Percentiles rank a stretch among this genome's conserved stretches.
phyloP scores from a whole-genome alignment of 257 asterid genomes.

The Solanum etuberosum region DNA sequence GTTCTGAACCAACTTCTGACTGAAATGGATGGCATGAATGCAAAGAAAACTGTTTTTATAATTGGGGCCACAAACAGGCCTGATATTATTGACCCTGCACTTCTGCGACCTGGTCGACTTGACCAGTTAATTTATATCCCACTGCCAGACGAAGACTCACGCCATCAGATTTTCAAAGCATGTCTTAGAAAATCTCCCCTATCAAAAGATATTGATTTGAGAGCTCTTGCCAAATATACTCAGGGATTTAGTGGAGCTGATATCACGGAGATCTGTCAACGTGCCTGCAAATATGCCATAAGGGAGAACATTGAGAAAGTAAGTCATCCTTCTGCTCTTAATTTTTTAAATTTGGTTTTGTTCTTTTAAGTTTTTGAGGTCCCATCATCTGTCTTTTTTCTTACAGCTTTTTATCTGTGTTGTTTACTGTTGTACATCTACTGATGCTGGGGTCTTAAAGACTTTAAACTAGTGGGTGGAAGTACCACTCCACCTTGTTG shows the following conservation, averaged over 20 bases:
- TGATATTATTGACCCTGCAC: conserved; percentile 48
- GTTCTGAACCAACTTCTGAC: conserved; percentile 52
- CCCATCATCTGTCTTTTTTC: not conserved
- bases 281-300: conserved; percentile 51
- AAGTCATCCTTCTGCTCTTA: not conserved
- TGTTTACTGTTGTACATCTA: not conserved
- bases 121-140: conserved; percentile 52
- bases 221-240: conserved; percentile 45
- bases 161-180: conserved; percentile 44
- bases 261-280: conserved; percentile 46
- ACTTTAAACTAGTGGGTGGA: not conserved
- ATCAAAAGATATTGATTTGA: conserved; percentile 36
- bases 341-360: not conserved
- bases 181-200: conserved; percentile 45
- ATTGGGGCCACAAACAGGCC: conserved; percentile 59
- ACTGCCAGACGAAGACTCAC: conserved; percentile 51
- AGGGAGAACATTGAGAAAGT: conserved; percentile 53
- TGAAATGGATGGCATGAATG: conserved; percentile 57
- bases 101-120: conserved; percentile 55
- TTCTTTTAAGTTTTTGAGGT: not conserved
- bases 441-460: not conserved
- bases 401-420: not conserved
- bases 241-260: conserved; percentile 56
- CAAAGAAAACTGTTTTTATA: conserved; percentile 48
- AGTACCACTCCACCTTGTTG: not conserved